Evolutionary conservation across 257 asterid species (phyloP).

Genomic region (Nicotiana undulata): DNA sequence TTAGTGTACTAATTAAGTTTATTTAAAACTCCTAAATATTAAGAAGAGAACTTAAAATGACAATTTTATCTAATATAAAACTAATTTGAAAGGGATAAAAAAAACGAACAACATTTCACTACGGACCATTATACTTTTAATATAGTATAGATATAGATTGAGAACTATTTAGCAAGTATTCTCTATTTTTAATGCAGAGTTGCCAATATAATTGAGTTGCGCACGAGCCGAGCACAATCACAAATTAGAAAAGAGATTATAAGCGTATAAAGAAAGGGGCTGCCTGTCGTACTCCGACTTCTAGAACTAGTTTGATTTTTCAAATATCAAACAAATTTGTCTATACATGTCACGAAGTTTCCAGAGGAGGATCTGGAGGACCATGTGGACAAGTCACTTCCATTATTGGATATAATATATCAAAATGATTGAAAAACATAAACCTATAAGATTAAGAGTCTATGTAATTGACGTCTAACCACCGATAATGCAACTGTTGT

Average conservation of each 20-base stretch:
- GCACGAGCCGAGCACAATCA: not conserved
- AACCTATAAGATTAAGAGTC: not conserved
- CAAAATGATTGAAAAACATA: not conserved
- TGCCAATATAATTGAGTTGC: too few relatives aligned
- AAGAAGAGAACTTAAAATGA: too few relatives aligned
- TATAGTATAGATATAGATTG: too few relatives aligned
- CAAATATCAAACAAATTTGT: not conserved
- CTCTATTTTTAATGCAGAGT: not conserved
- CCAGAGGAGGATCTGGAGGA: not conserved
- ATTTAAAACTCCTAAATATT: too few relatives aligned
- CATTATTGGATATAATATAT: not conserved
- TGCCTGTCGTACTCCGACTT: not conserved
- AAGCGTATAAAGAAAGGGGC: not conserved
- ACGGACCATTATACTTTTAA: too few relatives aligned
- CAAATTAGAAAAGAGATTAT: not conserved
- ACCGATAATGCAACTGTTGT: constrained; percentile 11
- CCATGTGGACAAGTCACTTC: not conserved
- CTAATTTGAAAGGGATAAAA: too few relatives aligned
- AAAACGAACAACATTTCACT: too few relatives aligned
- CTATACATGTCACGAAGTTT: not conserved
- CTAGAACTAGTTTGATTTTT: not conserved
- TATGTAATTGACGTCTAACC: not conserved
- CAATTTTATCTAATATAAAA: too few relatives aligned
- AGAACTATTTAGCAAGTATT: not conserved
- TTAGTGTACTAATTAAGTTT: too few relatives aligned